These are phyloP conservation scores for Tolypocladium amazonense DNA, from an alignment of 2,329 filamentous ascomycete species.

Conservation along the genomic window DNA sequence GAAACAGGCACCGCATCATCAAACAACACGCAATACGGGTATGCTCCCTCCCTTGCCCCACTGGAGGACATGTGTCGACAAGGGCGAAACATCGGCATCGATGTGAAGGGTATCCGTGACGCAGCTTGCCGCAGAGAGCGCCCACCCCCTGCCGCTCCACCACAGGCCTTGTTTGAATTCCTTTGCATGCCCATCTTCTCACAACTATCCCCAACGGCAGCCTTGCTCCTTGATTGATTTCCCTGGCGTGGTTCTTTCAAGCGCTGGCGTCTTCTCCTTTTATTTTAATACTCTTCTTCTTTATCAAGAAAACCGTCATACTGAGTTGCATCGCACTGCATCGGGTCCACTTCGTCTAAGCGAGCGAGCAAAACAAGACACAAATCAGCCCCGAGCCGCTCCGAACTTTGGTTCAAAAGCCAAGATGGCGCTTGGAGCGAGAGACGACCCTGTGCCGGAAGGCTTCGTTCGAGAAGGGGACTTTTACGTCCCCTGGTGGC, in stretches of 20 bases:
- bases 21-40: not conserved
- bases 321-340: not conserved
- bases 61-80: not conserved
- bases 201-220: not conserved
- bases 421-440: not conserved
- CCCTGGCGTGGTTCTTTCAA: not conserved
- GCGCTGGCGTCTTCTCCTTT: not conserved
- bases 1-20: not conserved
- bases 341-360: not conserved
- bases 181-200: not conserved
- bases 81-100: not conserved
- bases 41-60: not conserved
- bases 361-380: not conserved
- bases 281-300: not conserved
- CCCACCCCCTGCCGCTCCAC: not conserved
- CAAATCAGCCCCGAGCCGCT: not conserved
- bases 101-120: not conserved
- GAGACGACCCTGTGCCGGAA: conserved; percentile 1
- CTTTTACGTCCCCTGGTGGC: conserved; percentile 16
- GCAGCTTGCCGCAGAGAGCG: not conserved
- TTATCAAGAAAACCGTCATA: not conserved
- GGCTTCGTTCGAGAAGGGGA: conserved; percentile 3
- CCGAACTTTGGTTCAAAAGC: not conserved
- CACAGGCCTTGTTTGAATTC: not conserved
- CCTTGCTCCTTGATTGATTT: not conserved